These are phyloP conservation scores for Fraxinus angustifolia DNA, from an alignment of 305 asterid genomes.

Conservation along the genomic window DNA sequence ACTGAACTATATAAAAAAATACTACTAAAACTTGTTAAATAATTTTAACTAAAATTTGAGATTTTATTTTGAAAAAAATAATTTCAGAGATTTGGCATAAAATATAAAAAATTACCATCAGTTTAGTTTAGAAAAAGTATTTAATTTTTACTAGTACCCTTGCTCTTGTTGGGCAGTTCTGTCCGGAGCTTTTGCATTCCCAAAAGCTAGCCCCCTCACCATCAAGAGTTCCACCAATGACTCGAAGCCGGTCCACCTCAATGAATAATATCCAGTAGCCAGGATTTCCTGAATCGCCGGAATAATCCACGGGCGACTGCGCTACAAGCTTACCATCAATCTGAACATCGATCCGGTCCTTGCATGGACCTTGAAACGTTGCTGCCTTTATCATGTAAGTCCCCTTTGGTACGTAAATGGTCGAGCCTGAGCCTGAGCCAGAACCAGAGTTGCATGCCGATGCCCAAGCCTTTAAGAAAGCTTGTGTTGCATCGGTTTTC, in stretches of 20 bases:
- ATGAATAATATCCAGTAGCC: slow-evolving; percentile 49
- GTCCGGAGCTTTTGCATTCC: slow-evolving; percentile 45
- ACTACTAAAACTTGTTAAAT: not conserved
- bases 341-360: slow-evolving; percentile 27
- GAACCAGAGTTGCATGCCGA: slow-evolving; percentile 32
- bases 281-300: slow-evolving; percentile 29
- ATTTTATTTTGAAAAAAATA: too few relatives aligned
- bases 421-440: slow-evolving; percentile 2
- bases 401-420: slow-evolving; percentile 37
- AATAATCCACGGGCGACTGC: slow-evolving; percentile 26
- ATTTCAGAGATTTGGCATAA: not conserved
- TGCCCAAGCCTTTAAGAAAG: slow-evolving; percentile 43
- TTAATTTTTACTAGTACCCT: slow-evolving; percentile 35
- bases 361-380: slow-evolving; percentile 54
- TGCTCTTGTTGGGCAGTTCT: slow-evolving; percentile 52
- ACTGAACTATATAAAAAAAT: too few relatives aligned
- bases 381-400: slow-evolving; percentile 29
- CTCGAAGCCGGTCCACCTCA: slow-evolving; percentile 35
- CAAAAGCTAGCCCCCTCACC: slow-evolving; percentile 51
- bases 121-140: not conserved
- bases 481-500: slow-evolving; percentile 32
- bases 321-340: slow-evolving; percentile 55
- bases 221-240: slow-evolving; percentile 47
- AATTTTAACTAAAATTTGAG: too few relatives aligned
- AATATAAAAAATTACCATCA: not conserved